Evolutionary conservation across 2,329 filamentous ascomycete genomes (phyloP).

Genomic region (Colletotrichum orchidophilum): DNA sequence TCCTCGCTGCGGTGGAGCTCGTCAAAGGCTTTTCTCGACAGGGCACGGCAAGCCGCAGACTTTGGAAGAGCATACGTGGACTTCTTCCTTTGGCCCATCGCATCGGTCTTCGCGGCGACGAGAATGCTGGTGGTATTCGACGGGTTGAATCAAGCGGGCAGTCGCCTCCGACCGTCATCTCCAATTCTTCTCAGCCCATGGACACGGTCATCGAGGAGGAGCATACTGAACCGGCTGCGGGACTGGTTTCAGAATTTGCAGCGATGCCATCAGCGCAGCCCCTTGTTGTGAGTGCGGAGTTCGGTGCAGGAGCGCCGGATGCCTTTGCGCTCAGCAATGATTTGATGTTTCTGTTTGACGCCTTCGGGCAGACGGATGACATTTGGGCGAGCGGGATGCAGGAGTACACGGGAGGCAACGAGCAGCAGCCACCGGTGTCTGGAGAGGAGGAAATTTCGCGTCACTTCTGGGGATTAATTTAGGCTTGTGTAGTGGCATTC

Average conservation of each 20-base stretch:
- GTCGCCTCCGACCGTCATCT: neutral
- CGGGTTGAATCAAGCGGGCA: neutral
- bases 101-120: conserved; percentile 37
- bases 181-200: neutral
- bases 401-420: neutral
- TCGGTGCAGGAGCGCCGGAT: conserved; percentile 39
- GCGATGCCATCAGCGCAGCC: neutral
- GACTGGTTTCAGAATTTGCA: neutral
- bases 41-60: conserved; percentile 42
- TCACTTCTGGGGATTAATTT: conserved; percentile 44
- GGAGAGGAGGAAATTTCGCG: conserved; percentile 43
- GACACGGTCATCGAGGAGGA: conserved; percentile 1
- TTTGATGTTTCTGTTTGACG: conserved; percentile 47
- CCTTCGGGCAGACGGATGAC: conserved; percentile 39
- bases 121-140: neutral
- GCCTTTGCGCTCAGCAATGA: conserved; percentile 46
- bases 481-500: neutral
- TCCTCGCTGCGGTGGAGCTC: conserved; percentile 44
- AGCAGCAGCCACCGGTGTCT: conserved; percentile 1
- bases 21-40: conserved; percentile 44
- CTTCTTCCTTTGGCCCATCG: conserved; percentile 43
- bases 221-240: rapidly evolving
- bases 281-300: neutral
- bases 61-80: conserved; percentile 48
- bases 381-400: conserved; percentile 3